phyloP scores from a whole-genome alignment of 805 yeast species.

The Lipomyces yamanashiensis region DNA sequence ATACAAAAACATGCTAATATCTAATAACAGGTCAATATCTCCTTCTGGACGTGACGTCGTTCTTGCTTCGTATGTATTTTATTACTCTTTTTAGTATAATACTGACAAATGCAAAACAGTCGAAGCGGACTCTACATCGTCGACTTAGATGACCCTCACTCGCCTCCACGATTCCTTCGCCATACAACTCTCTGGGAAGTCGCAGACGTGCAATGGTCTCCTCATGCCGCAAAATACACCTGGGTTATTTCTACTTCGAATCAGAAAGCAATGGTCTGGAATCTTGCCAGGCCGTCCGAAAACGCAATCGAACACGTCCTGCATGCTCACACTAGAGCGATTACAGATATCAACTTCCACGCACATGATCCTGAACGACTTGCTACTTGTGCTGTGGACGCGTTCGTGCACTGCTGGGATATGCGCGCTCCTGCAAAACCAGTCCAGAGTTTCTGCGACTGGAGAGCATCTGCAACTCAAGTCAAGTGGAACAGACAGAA shows the following conservation, averaged over 20 bases:
- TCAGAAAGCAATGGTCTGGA: conserved; percentile 96
- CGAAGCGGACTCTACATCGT: conserved; percentile 82
- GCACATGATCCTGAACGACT: conserved; percentile 81
- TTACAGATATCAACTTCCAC: conserved; percentile 93
- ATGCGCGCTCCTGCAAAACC: conserved; percentile 76
- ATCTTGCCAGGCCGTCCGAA: conserved; percentile 69
- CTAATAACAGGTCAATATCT: conserved; percentile 36
- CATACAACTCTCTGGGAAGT: conserved; percentile 97
- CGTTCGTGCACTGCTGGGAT: conserved; percentile 89
- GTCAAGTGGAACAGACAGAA: conserved; percentile 89
- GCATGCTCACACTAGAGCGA: conserved; percentile 90
- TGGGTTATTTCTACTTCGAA: conserved; percentile 95
- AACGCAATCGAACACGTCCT: conserved; percentile 84
- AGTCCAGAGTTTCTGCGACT: conserved; percentile 80
- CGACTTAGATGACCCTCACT: conserved; percentile 94
- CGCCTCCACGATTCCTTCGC: conserved; percentile 91
- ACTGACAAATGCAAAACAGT: not conserved
- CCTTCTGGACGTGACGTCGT: conserved; percentile 85
- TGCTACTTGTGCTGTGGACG: conserved; percentile 93
- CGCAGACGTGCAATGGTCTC: conserved; percentile 98
- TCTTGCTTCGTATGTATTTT: conserved; percentile 63
- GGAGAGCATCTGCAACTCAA: conserved; percentile 93
- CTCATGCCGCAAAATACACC: conserved; percentile 78
- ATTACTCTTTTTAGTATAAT: not conserved
- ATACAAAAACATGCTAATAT: not conserved